Conservation (phyloP, 495 filamentous ascomycete genomes). For the Penicillium pulvis region DNA sequence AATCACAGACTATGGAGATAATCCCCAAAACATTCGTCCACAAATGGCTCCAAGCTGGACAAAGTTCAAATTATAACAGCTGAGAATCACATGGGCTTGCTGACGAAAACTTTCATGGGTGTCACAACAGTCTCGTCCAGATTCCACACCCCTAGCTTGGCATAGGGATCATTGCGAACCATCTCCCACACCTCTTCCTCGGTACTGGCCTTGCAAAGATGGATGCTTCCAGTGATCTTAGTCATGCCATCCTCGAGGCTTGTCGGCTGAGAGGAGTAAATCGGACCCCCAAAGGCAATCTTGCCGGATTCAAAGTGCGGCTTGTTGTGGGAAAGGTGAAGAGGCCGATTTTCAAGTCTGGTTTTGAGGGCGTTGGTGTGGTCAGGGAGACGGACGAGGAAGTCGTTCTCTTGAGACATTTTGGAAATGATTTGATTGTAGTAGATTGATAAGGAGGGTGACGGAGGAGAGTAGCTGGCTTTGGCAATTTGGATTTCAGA, state of each 20-base stretch:
- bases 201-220: neutral
- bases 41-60: neutral
- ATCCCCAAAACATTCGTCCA: too few relatives aligned
- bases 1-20: too few relatives aligned
- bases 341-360: neutral
- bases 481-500: neutral
- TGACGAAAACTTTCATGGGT: neutral
- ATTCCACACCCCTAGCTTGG: neutral
- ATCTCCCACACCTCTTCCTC: neutral
- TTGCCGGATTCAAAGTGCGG: neutral
- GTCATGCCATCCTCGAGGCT: neutral
- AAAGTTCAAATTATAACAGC: neutral
- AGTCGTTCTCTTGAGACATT: neutral
- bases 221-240: neutral
- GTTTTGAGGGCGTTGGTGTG: neutral
- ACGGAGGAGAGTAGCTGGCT: neutral
- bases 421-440: neutral
- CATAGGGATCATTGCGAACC: neutral
- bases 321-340: neutral
- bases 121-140: neutral
- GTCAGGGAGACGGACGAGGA: neutral
- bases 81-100: neutral
- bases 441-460: neutral
- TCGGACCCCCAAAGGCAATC: neutral
- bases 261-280: neutral